phyloP scores from a whole-genome alignment of 2,329 filamentous ascomycete genomes.

The Trichoderma sp. region DNA sequence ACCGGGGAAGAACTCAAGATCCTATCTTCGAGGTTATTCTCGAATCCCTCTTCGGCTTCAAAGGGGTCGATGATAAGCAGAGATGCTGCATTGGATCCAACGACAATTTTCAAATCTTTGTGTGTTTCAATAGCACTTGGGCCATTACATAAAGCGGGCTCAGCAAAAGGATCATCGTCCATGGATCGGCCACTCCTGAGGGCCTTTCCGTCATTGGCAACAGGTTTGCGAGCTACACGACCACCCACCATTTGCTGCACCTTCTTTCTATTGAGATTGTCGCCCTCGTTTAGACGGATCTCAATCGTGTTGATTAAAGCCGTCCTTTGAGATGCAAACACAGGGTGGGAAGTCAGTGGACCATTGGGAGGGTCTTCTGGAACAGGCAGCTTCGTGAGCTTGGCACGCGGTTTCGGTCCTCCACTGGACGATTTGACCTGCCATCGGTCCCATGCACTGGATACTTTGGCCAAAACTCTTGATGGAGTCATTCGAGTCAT shows the following conservation, averaged over 20 bases:
- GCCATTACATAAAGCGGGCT: constrained; percentile 6
- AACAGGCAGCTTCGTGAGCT: constrained; percentile 15
- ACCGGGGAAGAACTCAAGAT: constrained; percentile 36
- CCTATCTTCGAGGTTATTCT: constrained; percentile 38
- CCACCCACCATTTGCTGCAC: constrained; percentile 34
- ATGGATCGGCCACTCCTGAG: constrained; percentile 27
- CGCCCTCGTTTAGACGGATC: constrained; percentile 35
- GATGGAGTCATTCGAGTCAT: constrained; percentile 30
- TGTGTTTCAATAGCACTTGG: not conserved
- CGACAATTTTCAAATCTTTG: not conserved
- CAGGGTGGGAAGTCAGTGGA: not conserved
- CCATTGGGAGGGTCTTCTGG: not conserved
- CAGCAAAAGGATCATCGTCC: constrained; percentile 34
- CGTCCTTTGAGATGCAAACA: not conserved
- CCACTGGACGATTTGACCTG: constrained; percentile 29
- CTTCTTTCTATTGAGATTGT: constrained; percentile 36
- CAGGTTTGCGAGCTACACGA: constrained; percentile 29
- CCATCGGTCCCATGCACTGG: constrained; percentile 34
- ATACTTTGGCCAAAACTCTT: constrained; percentile 35
- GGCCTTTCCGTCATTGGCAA: constrained; percentile 30
- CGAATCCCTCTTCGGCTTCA: constrained; percentile 38
- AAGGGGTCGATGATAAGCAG: constrained; percentile 29
- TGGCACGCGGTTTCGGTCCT: constrained; percentile 17
- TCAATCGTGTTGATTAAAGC: constrained; percentile 31
- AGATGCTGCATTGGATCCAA: not conserved